These are phyloP conservation scores for Helotiales sp. DNA, from an alignment of 2,329 filamentous ascomycete genomes.

Conservation along the genomic window DNA sequence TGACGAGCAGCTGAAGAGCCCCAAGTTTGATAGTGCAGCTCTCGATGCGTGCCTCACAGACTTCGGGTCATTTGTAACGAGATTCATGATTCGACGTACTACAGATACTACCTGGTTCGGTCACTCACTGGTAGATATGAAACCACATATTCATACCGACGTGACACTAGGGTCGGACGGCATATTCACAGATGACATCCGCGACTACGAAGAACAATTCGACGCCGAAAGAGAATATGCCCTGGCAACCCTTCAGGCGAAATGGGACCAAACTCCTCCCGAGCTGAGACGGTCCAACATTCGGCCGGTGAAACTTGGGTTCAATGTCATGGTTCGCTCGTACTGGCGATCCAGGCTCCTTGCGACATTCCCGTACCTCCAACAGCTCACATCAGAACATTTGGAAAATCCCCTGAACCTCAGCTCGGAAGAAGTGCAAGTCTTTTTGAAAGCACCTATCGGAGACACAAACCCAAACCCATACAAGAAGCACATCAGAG, in stretches of 20 bases:
- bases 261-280: slow-evolving; percentile 11
- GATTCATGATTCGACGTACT: slow-evolving; percentile 31
- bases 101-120: slow-evolving; percentile 31
- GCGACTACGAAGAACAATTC: not conserved
- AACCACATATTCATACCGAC: slow-evolving; percentile 30
- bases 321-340: slow-evolving; percentile 11
- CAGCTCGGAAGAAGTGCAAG: slow-evolving; percentile 7
- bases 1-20: slow-evolving; percentile 16
- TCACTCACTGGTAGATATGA: slow-evolving; percentile 26
- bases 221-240: not conserved
- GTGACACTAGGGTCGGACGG: slow-evolving; percentile 14
- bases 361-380: slow-evolving; percentile 28
- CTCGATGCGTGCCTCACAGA: not conserved
- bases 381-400: slow-evolving; percentile 1
- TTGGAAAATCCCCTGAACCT: slow-evolving; percentile 14
- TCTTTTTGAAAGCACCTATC: slow-evolving; percentile 3
- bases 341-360: slow-evolving; percentile 24
- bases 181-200: not conserved
- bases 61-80: slow-evolving; percentile 24
- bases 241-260: slow-evolving; percentile 6
- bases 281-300: not conserved
- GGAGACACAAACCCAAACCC: not conserved
- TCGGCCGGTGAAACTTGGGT: slow-evolving; percentile 13
- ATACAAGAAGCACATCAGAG: slow-evolving; percentile 18
- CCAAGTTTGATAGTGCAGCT: not conserved